These are phyloP conservation scores for Solanum chaucha DNA, from an alignment of 257 asterid genomes.

Conservation along the genomic window DNA sequence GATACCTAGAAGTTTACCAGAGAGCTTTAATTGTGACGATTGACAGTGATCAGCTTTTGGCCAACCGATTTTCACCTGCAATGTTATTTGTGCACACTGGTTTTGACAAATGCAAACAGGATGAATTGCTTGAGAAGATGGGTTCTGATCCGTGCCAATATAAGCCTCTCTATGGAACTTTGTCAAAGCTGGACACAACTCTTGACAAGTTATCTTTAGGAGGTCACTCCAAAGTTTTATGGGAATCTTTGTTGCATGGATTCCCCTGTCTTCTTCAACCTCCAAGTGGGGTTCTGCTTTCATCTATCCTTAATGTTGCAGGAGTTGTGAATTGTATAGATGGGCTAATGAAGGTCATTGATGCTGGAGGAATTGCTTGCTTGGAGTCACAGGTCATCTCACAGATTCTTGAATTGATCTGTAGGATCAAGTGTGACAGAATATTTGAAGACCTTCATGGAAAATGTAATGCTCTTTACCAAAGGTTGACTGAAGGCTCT, in stretches of 20 bases:
- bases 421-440: conserved; percentile 64
- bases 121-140: conserved; percentile 46
- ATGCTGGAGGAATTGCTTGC: conserved; percentile 28
- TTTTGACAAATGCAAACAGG: conserved; percentile 44
- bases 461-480: conserved; percentile 55
- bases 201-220: conserved; percentile 55
- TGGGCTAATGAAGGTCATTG: conserved; percentile 50
- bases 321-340: conserved; percentile 48
- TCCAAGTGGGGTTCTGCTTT: conserved; percentile 53
- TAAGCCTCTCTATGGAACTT: conserved; percentile 49
- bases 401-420: conserved; percentile 62
- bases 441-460: conserved; percentile 60
- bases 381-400: conserved; percentile 40
- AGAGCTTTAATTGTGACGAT: conserved; percentile 50
- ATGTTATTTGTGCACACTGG: conserved; percentile 54
- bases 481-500: conserved; percentile 40
- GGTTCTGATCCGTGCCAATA: conserved; percentile 39
- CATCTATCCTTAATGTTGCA: conserved; percentile 64
- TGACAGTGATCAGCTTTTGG: conserved; percentile 26
- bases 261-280: conserved; percentile 55
- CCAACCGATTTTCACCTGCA: conserved; percentile 45
- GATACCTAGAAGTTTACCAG: conserved; percentile 55
- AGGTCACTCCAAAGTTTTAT: conserved; percentile 46
- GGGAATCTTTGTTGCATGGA: conserved; percentile 79
- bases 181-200: conserved; percentile 33